phyloP scores from a whole-genome alignment of 305 asterid species.

The Solanum hybrid region DNA sequence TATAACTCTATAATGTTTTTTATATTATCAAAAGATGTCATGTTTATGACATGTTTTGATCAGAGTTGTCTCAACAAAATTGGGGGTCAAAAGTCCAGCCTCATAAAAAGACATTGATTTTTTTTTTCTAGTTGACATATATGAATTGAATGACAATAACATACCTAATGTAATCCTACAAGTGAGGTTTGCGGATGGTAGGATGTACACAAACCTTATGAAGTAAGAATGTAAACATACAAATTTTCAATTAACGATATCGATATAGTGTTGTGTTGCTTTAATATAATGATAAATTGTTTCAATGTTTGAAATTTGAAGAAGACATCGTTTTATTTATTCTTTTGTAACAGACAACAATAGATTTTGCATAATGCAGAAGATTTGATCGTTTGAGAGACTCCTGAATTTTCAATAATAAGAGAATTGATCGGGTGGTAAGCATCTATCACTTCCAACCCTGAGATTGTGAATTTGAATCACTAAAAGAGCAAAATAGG shows the following conservation, averaged over 20 bases:
- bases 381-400: background rate
- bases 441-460: background rate
- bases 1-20: background rate
- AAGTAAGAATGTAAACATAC: background rate
- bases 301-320: background rate
- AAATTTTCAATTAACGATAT: background rate
- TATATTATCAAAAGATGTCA: background rate
- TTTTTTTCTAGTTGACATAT: background rate
- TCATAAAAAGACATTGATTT: background rate
- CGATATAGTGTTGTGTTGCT: background rate
- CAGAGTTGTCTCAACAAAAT: background rate
- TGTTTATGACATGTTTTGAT: background rate
- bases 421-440: background rate
- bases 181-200: background rate
- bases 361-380: background rate
- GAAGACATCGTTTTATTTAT: background rate
- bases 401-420: no score
- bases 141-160: background rate
- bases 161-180: background rate
- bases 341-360: no score
- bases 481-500: background rate
- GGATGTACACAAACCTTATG: background rate
- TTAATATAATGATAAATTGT: no score
- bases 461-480: background rate
- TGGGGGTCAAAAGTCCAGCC: background rate